Evolutionary conservation across 2,329 filamentous ascomycete species (phyloP).

Genomic region (Fusarium nygamai): DNA sequence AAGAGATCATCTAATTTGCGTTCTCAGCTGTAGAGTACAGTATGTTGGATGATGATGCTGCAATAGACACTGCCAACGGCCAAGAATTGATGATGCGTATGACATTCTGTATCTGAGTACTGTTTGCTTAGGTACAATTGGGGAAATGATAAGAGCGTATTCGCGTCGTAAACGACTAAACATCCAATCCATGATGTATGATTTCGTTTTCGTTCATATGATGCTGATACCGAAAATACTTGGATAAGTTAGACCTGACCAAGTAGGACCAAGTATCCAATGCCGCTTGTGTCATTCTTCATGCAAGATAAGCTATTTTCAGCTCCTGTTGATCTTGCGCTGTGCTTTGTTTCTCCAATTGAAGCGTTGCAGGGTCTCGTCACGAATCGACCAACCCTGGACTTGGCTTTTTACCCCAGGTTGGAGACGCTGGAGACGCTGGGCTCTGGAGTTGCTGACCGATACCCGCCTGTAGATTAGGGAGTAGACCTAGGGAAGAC

Average conservation of each 20-base stretch:
- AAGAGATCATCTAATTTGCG: conserved; percentile 11
- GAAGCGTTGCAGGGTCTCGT: conserved; percentile 8
- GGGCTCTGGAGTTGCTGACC: not conserved
- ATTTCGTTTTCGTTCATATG: not conserved
- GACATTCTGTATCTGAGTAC: not conserved
- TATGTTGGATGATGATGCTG: not conserved
- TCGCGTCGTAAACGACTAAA: not conserved
- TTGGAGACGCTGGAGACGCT: not conserved
- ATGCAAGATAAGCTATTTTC: not conserved
- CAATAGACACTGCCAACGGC: conserved; percentile 21
- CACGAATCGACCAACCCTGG: not conserved
- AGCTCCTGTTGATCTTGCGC: conserved; percentile 5
- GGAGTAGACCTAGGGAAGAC: not conserved
- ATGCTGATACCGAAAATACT: not conserved
- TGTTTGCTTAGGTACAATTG: not conserved
- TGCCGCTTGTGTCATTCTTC: not conserved
- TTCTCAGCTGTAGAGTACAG: not conserved
- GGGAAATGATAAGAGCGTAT: not conserved
- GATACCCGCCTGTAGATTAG: conserved; percentile 4
- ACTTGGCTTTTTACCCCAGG: conserved; percentile 31
- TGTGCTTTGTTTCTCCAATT: conserved; percentile 15
- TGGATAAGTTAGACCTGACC: not conserved
- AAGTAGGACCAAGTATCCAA: not conserved
- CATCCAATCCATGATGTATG: not conserved
- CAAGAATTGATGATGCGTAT: conserved; percentile 2